Evolutionary conservation across 2,329 filamentous ascomycete genomes (phyloP).

Genomic region (Fusarium sp.): DNA sequence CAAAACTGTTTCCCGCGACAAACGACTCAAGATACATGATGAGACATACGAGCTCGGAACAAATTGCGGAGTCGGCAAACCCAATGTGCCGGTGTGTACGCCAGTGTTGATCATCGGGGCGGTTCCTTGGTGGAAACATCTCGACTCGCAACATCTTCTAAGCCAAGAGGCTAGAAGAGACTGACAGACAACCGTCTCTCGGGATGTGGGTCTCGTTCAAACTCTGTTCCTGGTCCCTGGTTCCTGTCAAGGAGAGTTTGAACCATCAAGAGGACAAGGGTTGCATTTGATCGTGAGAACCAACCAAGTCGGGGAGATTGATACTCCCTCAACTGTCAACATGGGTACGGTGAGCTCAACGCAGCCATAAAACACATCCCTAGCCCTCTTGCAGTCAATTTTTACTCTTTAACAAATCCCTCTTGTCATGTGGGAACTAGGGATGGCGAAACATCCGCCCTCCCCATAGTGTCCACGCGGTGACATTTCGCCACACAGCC

Average conservation of each 20-base stretch:
- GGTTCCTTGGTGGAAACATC: background rate
- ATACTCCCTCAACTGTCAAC: background rate
- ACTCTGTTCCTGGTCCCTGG: constrained; percentile 12
- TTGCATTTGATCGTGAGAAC: background rate
- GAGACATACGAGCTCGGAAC: background rate
- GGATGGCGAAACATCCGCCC: background rate
- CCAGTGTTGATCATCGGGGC: background rate
- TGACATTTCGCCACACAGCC: background rate
- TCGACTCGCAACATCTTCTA: background rate
- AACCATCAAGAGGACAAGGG: background rate
- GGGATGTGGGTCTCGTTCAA: constrained; percentile 1
- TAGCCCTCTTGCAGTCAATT: background rate
- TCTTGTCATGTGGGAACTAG: background rate
- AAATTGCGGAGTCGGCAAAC: background rate
- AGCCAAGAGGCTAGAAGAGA: background rate
- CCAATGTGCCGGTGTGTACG: background rate
- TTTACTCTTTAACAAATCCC: background rate
- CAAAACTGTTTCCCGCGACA: background rate
- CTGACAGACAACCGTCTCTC: background rate
- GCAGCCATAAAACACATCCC: background rate
- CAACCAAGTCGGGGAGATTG: background rate
- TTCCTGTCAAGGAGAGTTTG: background rate
- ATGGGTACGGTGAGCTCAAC: background rate
- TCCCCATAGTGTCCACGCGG: background rate
- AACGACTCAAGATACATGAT: background rate